Evolutionary conservation across 257 asterid genomes (phyloP).

Genomic region (Craterostigma plantagineum): DNA sequence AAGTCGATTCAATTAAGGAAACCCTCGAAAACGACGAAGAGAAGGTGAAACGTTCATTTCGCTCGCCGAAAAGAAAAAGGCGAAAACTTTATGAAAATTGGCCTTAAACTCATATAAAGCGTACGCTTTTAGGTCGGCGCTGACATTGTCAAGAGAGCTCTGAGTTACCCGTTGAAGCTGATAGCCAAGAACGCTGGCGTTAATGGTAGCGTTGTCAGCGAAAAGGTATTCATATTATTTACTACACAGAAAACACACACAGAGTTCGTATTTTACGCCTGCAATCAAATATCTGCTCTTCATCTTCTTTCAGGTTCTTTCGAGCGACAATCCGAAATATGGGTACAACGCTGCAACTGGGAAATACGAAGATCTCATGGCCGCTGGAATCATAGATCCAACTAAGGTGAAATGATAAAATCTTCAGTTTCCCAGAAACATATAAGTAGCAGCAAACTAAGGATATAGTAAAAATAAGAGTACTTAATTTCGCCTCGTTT

Average conservation of each 20-base stretch:
- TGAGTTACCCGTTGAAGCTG: conserved; percentile 41
- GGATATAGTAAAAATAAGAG: no score
- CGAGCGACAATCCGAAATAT: conserved; percentile 25
- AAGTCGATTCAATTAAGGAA: conserved; percentile 33
- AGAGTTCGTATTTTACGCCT: no score
- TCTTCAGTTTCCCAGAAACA: no score
- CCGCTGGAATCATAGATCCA: conserved; percentile 47
- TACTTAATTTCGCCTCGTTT: no score
- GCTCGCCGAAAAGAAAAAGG: no score
- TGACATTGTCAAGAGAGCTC: conserved; percentile 38
- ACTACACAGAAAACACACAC: not conserved
- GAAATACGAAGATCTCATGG: conserved; percentile 35
- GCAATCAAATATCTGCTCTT: no score
- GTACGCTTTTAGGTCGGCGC: conserved; percentile 29
- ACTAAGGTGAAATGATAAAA: conserved; percentile 34
- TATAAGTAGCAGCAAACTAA: no score
- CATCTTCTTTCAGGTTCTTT: conserved; percentile 17
- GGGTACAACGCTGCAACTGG: conserved; percentile 59
- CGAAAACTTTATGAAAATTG: no score
- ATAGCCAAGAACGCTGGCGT: conserved; percentile 51
- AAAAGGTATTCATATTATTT: conserved; percentile 21
- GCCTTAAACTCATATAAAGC: not conserved
- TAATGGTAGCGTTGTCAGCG: conserved; percentile 38
- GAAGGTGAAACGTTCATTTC: conserved; percentile 12
- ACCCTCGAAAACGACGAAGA: conserved; percentile 36